A percentile compares a stretch with the other conserved stretches of the same genome.
phyloP scores from a whole-genome alignment of 371 early-diverging fungal genomes.

The Chytridium lagenaria region DNA sequence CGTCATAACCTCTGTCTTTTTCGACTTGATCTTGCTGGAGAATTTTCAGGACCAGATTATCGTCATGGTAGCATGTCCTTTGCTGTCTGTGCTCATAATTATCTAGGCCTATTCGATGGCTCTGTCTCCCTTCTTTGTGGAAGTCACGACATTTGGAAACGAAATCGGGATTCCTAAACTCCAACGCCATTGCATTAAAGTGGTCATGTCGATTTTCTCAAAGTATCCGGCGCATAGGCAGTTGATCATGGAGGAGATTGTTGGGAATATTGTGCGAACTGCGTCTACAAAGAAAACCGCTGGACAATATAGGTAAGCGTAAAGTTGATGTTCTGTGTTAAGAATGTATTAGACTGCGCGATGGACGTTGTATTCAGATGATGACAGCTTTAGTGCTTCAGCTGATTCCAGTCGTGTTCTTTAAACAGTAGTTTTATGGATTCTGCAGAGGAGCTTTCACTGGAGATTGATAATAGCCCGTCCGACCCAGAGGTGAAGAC shows the following conservation, averaged over 20 bases:
- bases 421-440: constrained; percentile 6
- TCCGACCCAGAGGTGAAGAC: too few species aligned
- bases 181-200: constrained; percentile 32
- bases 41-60: not conserved
- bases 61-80: constrained; percentile 3
- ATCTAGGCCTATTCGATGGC: constrained; percentile 17
- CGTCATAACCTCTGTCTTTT: not conserved
- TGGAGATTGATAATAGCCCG: too few species aligned
- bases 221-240: constrained; percentile 67
- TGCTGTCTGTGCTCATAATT: not conserved
- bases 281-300: constrained; percentile 30
- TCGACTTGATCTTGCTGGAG: constrained; percentile 7
- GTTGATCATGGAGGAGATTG: constrained; percentile 85
- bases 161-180: constrained; percentile 36
- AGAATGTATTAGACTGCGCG: constrained; percentile 59
- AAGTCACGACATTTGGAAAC: constrained; percentile 12
- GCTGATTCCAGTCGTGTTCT: constrained; percentile 74
- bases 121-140: constrained; percentile 37
- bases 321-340: too few species aligned
- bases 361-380: constrained; percentile 75
- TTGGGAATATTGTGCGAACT: constrained; percentile 70
- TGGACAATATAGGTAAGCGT: constrained; percentile 59
- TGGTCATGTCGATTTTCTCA: constrained; percentile 61
- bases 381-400: constrained; percentile 82
- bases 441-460: constrained; percentile 20